Evolutionary conservation across 257 asterid genomes (phyloP), one percentile per base, ranked within the genome.

Genomic region (Leonotis leonurus): DNA sequence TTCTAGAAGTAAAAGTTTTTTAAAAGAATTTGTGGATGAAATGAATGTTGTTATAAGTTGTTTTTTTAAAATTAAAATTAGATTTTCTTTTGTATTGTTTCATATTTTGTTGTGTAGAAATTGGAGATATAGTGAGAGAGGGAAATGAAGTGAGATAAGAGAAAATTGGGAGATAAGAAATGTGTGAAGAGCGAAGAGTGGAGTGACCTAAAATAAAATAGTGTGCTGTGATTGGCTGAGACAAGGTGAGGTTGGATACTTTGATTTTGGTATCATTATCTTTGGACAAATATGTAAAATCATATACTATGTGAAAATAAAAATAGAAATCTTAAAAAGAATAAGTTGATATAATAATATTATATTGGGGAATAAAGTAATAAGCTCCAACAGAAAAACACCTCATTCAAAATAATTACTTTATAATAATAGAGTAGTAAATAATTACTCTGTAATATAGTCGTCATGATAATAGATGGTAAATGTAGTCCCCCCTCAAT

Each of bases 81-180:
- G 9, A 16, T 8, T 43, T 4, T 6, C 12, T 30, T 13, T 35
- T 56, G 1, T 56, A 5, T 5, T 18, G 2, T 1, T 51, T 27
- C 7, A 1, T n/a, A n/a, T 56, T 56, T 33, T 17, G 6, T 32
- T 7, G 2, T n/a, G 11, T n/a, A 36, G 14, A 21, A 41, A 12
- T 8, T 11, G 36, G 46, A 6, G 33, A 25, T 16, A 35, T 1
- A 48, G 58, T 5, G 29, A 26, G 33, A 20, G 30, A 5, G 66
- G 21, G 18, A 26, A 12, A 20, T 39, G 68, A 33, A 53, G 12
- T n/a, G 57, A 22, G 59, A 49, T 54, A 62, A 61, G 67, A 24
- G 60, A 33, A 16, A 57, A 21, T 22, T 69, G 69, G n/a, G 75
- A 62, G 97, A 86, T 86, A 84, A 84, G 95, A 76, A 76, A 79